Conservation (phyloP, 345 rosid species). For the Balakata baccata region DNA sequence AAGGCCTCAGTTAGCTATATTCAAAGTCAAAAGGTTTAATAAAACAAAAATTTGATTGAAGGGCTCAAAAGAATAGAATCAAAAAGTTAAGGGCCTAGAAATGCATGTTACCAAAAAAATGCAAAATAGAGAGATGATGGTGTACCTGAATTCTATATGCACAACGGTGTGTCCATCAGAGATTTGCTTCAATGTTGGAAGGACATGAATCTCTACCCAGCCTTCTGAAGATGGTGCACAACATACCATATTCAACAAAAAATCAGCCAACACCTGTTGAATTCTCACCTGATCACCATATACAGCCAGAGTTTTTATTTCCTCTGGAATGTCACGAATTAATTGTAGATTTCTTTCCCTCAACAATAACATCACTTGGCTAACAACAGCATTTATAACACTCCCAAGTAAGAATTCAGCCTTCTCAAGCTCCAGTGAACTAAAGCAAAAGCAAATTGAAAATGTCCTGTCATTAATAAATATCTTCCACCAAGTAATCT, state of each 20-base stretch:
- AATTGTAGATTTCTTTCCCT: conserved; percentile 78
- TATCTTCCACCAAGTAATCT: not conserved
- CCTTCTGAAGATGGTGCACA: conserved; percentile 72
- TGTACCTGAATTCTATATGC: conserved; percentile 75
- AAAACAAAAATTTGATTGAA: too few species aligned
- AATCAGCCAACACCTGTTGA: conserved; percentile 89
- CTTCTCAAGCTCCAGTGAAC: conserved; percentile 76
- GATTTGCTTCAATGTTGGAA: conserved; percentile 54
- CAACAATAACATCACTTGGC: conserved; percentile 82
- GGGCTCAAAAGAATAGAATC: too few species aligned
- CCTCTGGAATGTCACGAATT: conserved; percentile 94
- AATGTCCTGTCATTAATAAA: conserved; percentile 25
- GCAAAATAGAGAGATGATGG: conserved; percentile 3
- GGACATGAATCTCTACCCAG: conserved; percentile 88
- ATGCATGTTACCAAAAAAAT: too few species aligned
- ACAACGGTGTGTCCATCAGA: conserved; percentile 47
- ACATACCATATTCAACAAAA: conserved; percentile 76
- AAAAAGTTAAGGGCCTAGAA: too few species aligned
- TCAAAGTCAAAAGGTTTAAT: too few species aligned
- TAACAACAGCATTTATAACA: conserved; percentile 88
- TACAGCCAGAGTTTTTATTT: conserved; percentile 69
- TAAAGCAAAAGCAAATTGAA: conserved; percentile 29
- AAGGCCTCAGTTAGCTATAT: too few species aligned
- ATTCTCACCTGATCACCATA: conserved; percentile 88
- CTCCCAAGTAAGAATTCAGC: conserved; percentile 75